Percentiles rank a stretch among this genome's conserved stretches.
Evolutionary conservation across 2,329 filamentous ascomycete genomes (phyloP).

Genomic region (Podosphaera aphanis): DNA sequence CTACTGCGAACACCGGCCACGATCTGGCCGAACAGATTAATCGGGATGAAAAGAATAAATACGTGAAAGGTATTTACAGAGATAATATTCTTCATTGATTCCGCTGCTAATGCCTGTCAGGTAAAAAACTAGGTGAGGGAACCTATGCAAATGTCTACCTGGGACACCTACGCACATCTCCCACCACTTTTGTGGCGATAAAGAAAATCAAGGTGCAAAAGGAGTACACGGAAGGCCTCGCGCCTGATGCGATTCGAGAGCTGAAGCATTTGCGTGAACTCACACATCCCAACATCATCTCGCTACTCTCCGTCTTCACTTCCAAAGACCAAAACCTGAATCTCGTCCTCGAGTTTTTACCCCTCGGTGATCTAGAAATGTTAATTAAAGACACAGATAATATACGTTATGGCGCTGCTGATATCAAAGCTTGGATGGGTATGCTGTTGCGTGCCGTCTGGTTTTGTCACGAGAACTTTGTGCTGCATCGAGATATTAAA

Average conservation of each 20-base stretch:
- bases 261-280: conserved; percentile 90
- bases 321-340: conserved; percentile 94
- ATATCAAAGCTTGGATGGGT: conserved; percentile 96
- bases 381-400: conserved; percentile 64
- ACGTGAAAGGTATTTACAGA: conserved; percentile 45
- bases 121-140: conserved; percentile 81
- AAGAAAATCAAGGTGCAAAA: conserved; percentile 79
- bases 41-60: conserved; percentile 63
- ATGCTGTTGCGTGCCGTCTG: conserved; percentile 85
- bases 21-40: conserved; percentile 63
- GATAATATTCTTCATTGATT: conserved; percentile 1
- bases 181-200: conserved; percentile 59
- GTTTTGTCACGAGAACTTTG: conserved; percentile 89
- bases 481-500: conserved; percentile 95
- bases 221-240: conserved; percentile 74
- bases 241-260: conserved; percentile 85
- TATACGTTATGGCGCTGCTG: conserved; percentile 62
- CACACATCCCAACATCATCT: conserved; percentile 85
- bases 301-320: conserved; percentile 74
- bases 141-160: conserved; percentile 93
- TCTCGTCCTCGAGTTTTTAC: conserved; percentile 80
- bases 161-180: conserved; percentile 53
- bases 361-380: conserved; percentile 83
- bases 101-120: conserved; percentile 19
- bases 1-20: conserved; percentile 13